These are phyloP conservation scores for Neoboletus brunneissimus DNA, from an alignment of 768 basidiomycete genomes.

Conservation along the genomic window DNA sequence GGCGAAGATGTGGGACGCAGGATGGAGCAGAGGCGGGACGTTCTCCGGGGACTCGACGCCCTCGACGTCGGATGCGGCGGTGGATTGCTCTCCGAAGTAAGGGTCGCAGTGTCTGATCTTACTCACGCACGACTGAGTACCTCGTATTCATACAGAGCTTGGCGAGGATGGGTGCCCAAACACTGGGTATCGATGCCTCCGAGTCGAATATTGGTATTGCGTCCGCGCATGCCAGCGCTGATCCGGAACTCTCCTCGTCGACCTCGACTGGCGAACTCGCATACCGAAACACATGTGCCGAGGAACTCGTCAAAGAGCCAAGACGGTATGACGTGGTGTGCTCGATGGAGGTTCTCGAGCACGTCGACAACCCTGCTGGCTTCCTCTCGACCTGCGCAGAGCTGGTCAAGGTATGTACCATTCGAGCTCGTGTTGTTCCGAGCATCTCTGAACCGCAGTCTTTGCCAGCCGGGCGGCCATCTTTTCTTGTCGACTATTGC, in stretches of 20 bases:
- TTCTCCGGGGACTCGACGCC: slow-evolving; percentile 64
- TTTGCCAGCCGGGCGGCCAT: slow-evolving; percentile 84
- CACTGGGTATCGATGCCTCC: slow-evolving; percentile 91
- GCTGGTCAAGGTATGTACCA: slow-evolving; percentile 72
- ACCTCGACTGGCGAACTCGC: slow-evolving; percentile 39
- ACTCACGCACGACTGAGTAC: not conserved
- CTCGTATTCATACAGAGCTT: slow-evolving; percentile 56
- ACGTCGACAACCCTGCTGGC: slow-evolving; percentile 86
- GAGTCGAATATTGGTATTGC: slow-evolving; percentile 85
- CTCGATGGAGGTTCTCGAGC: slow-evolving; percentile 97
- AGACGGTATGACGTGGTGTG: slow-evolving; percentile 88
- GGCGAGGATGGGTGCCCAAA: slow-evolving; percentile 82
- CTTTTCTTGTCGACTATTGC: slow-evolving; percentile 95
- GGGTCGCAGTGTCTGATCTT: slow-evolving; percentile 13
- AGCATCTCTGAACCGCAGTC: slow-evolving; percentile 1
- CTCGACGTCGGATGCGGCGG: slow-evolving; percentile 97
- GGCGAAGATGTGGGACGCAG: slow-evolving; percentile 32
- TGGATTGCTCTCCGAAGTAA: slow-evolving; percentile 86
- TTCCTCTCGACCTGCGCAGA: slow-evolving; percentile 82
- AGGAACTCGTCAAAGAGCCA: slow-evolving; percentile 61
- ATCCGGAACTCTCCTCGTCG: slow-evolving; percentile 52
- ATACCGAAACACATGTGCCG: slow-evolving; percentile 75
- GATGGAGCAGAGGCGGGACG: slow-evolving; percentile 30
- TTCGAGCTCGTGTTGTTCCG: not conserved
- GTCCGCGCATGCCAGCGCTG: slow-evolving; percentile 72